These are phyloP conservation scores for Apostasia ramifera DNA, from an alignment of 106 monocot species.

Conservation along the genomic window DNA sequence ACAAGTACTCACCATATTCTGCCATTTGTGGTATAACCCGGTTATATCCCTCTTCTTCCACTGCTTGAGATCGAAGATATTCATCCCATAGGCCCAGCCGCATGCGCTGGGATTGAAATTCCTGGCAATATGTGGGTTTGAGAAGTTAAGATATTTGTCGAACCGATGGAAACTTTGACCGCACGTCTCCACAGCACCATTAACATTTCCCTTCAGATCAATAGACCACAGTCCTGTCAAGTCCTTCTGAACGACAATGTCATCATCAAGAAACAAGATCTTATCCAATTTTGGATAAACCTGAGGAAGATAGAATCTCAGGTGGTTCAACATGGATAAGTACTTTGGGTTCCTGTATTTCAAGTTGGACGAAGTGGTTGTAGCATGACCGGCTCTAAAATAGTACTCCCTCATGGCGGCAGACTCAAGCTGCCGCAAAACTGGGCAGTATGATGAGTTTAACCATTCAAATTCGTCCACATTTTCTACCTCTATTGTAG, in stretches of 20 bases:
- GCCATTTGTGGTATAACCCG: conserved; percentile 61
- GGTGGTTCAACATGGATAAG: conserved; percentile 54
- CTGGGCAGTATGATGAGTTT: conserved; percentile 65
- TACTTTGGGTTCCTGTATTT: conserved; percentile 48
- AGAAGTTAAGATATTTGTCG: conserved; percentile 63
- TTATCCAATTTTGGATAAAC: conserved; percentile 55
- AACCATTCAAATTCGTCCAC: conserved; percentile 65
- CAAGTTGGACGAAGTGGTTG: conserved; percentile 48
- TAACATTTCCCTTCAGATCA: conserved; percentile 48
- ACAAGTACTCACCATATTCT: conserved; percentile 36
- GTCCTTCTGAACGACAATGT: conserved; percentile 55
- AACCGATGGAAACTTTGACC: conserved; percentile 62
- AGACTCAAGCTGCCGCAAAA: conserved; percentile 56
- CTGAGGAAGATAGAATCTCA: conserved; percentile 53
- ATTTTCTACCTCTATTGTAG: conserved; percentile 67
- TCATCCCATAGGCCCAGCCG: conserved; percentile 69
- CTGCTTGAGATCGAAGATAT: conserved; percentile 55
- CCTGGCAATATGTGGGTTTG: conserved; percentile 46
- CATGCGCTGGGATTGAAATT: conserved; percentile 64
- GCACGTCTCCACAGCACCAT: conserved; percentile 66
- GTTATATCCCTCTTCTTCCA: conserved; percentile 64
- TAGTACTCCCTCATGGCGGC: conserved; percentile 61
- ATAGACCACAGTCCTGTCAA: conserved; percentile 42
- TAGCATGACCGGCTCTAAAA: conserved; percentile 49
- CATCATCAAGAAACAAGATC: conserved; percentile 60